These are phyloP conservation scores for Salvia sclarea DNA, from an alignment of 305 asterid genomes.

Conservation along the genomic window DNA sequence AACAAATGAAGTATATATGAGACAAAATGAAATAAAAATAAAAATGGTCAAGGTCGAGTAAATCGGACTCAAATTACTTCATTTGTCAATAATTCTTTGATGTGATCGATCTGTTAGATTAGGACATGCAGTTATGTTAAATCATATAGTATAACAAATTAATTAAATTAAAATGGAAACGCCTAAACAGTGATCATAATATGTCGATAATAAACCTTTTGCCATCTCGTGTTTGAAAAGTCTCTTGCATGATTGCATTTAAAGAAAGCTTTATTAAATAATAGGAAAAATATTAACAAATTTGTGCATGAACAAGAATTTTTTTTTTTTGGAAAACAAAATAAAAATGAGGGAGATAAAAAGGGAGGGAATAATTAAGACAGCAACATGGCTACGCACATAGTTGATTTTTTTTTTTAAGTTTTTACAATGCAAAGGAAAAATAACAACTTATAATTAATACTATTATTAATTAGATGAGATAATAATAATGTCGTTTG, in stretches of 20 bases:
- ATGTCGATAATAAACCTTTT: background rate
- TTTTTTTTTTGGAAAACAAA: too few species aligned
- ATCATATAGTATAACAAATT: background rate
- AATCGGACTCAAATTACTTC: background rate
- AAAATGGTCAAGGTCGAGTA: background rate
- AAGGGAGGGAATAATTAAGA: background rate
- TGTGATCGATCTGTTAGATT: background rate
- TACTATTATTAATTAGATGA: background rate
- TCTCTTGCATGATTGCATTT: background rate
- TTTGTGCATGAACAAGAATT: too few species aligned
- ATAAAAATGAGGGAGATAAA: background rate
- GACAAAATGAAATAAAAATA: background rate
- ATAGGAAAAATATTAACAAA: too few species aligned
- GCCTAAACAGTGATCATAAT: background rate
- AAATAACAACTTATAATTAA: background rate
- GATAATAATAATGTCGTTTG: conserved; percentile 22
- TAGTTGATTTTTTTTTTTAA: background rate
- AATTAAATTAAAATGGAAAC: too few species aligned
- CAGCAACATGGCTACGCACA: background rate
- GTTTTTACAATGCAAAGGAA: background rate
- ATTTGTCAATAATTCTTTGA: background rate
- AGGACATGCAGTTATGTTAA: background rate
- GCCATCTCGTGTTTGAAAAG: background rate
- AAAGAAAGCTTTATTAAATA: background rate
- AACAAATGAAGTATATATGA: too few species aligned